Conservation (phyloP, 228 moss, liverwort and hornwort species). For the Sphagnum magellanicum region DNA sequence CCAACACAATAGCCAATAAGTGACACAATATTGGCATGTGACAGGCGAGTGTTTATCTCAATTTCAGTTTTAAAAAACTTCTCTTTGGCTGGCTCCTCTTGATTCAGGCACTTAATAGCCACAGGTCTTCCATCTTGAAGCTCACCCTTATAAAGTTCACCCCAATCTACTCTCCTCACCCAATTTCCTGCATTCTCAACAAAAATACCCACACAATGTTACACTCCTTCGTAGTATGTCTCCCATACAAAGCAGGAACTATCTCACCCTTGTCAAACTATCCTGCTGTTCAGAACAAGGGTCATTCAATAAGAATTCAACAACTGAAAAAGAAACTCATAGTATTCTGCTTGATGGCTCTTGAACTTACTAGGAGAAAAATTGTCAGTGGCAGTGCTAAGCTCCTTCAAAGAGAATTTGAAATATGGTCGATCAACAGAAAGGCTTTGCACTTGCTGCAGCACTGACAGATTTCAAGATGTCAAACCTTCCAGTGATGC, state of each 20-base stretch:
- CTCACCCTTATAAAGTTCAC: slow-evolving; percentile 77
- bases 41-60: slow-evolving; percentile 79
- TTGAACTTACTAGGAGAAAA: slow-evolving; percentile 65
- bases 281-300: background rate
- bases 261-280: background rate
- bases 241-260: background rate
- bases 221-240: background rate
- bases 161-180: slow-evolving; percentile 90
- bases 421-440: slow-evolving; percentile 64
- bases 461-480: slow-evolving; percentile 50
- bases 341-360: background rate
- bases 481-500: slow-evolving; percentile 46
- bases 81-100: slow-evolving; percentile 81
- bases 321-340: too few relatives aligned
- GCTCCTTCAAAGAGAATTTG: slow-evolving; percentile 59
- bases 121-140: slow-evolving; percentile 65
- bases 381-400: slow-evolving; percentile 60
- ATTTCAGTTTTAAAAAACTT: slow-evolving; percentile 84
- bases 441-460: slow-evolving; percentile 33
- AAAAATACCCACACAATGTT: background rate
- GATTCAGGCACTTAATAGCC: slow-evolving; percentile 87
- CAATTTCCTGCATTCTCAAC: slow-evolving; percentile 46
- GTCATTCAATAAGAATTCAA: background rate
- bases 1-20: slow-evolving; percentile 91
- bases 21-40: slow-evolving; percentile 78